These are phyloP conservation scores for Salvia splendens DNA, from an alignment of 257 asterid genomes.

Conservation along the genomic window DNA sequence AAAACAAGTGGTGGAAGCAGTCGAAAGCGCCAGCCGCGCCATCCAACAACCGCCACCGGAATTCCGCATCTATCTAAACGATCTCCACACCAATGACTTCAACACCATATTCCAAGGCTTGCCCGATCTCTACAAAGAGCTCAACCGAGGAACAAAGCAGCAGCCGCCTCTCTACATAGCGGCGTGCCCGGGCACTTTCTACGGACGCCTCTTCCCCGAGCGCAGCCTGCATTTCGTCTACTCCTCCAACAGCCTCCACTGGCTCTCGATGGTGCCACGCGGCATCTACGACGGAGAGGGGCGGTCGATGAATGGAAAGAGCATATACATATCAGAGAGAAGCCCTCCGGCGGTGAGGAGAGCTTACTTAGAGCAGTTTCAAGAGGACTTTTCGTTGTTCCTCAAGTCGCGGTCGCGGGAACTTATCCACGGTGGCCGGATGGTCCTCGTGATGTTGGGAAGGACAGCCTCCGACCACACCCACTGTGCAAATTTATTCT, in stretches of 20 bases:
- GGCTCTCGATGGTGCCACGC: conserved; percentile 68
- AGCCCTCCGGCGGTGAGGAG: conserved; percentile 54
- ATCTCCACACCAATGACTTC: conserved; percentile 84
- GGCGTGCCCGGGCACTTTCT: conserved; percentile 83
- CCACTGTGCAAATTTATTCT: conserved; percentile 59
- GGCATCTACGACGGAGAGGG: conserved; percentile 60
- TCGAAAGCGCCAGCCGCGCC: conserved; percentile 34
- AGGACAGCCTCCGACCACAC: conserved; percentile 46
- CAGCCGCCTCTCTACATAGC: conserved; percentile 58
- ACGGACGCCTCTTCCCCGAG: conserved; percentile 77
- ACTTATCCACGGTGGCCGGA: conserved; percentile 63
- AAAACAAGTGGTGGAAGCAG: conserved; percentile 48
- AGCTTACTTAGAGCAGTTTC: conserved; percentile 60
- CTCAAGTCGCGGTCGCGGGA: conserved; percentile 62
- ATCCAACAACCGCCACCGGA: conserved; percentile 45
- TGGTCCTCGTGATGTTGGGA: conserved; percentile 68
- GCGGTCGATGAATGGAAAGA: conserved; percentile 52
- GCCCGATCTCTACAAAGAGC: conserved; percentile 58
- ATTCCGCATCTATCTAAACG: conserved; percentile 66
- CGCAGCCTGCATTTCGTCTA: conserved; percentile 61
- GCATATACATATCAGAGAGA: conserved; percentile 65
- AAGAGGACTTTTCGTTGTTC: conserved; percentile 62
- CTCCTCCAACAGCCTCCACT: conserved; percentile 82
- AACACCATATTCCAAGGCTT: conserved; percentile 70
- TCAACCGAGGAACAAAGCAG: conserved; percentile 34